Evolutionary conservation across 176 grass and related monocot genomes (phyloP).

Genomic region (Lolium perenne): DNA sequence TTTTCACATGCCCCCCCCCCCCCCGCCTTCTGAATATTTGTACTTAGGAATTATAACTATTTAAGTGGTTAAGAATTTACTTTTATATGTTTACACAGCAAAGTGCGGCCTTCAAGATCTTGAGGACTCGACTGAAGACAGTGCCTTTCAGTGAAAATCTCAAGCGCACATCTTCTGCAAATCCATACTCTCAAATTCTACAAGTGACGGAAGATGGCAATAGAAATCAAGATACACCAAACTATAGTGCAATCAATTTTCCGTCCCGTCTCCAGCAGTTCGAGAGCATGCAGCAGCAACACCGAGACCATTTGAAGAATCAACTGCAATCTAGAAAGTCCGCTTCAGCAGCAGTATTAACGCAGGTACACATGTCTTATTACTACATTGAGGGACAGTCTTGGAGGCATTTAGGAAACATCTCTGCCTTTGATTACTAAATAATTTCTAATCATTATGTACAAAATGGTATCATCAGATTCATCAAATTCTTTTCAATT

Average conservation of each 20-base stretch:
- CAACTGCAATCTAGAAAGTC: slow-evolving; percentile 57
- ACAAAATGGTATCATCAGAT: background rate
- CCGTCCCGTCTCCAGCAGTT: slow-evolving; percentile 77
- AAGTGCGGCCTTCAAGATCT: slow-evolving; percentile 95
- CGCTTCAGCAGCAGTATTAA: slow-evolving; percentile 43
- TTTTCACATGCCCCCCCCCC: background rate
- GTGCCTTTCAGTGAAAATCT: slow-evolving; percentile 84
- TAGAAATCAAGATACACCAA: slow-evolving; percentile 64
- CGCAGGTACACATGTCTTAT: slow-evolving; percentile 48
- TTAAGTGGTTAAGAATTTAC: background rate
- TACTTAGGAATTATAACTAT: background rate
- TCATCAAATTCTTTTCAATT: background rate
- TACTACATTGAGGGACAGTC: background rate
- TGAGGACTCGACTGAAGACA: slow-evolving; percentile 93
- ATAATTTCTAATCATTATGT: background rate
- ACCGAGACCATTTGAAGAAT: slow-evolving; percentile 65
- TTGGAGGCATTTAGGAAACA: background rate
- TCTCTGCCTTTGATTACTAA: background rate
- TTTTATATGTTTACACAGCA: slow-evolving; percentile 65
- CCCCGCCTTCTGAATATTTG: background rate
- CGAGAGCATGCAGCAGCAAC: slow-evolving; percentile 68
- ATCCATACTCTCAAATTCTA: slow-evolving; percentile 75
- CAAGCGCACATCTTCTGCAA: slow-evolving; percentile 64
- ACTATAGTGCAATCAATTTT: slow-evolving; percentile 80
- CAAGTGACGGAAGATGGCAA: slow-evolving; percentile 72